Evolutionary conservation across 129 eudicot genomes (phyloP), one percentile per base, ranked within the genome.

Genomic region (Tanacetum coccineum): DNA sequence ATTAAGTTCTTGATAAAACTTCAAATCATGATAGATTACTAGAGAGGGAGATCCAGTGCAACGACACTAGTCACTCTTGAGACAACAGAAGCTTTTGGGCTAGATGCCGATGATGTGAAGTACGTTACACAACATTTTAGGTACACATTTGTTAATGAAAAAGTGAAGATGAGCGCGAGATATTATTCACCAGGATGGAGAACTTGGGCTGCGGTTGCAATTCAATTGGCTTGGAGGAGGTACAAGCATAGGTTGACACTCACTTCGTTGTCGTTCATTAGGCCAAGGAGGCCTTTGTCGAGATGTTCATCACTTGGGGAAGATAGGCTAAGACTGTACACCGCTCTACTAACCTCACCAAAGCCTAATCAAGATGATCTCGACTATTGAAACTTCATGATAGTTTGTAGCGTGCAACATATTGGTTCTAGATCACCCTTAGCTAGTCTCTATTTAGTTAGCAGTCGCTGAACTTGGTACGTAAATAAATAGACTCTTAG

Each of bases 141-240:
- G 45, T 91, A 91, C 77, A 91, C 97, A 0, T 91, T 91, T 65
- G 93, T 87, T 46, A 91, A 81, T 17, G 88, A 81, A 46, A 91
- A 91, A 26, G 90, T 91, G 52, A 82, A 81, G 80, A 81, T 88
- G 78, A 91, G 95, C 19, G 95, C 95, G 0, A 77, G 93, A 18
- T 91, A 91, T 48, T 91, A 91, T 65, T 91, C 97, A 1, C 93
- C 95, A 0, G 95, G 95, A 1, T 91, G 97, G 97, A 83, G 97
- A 62, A 91, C 97, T 26, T 91, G 97, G 97, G 97, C 90, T 0
- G 86, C 93, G 0, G 95, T 91, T 1, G 93, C 95, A 0, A 85
- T 91, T 66, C 97, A 91, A 66, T 62, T 91, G 80, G 97, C 97
- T 17, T 87, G 97, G 97, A 72, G 90, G 72, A 74, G 97, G 80